Conservation (phyloP, 1,284 basidiomycete species). For the Sporisorium iseilematis-ciliati region DNA sequence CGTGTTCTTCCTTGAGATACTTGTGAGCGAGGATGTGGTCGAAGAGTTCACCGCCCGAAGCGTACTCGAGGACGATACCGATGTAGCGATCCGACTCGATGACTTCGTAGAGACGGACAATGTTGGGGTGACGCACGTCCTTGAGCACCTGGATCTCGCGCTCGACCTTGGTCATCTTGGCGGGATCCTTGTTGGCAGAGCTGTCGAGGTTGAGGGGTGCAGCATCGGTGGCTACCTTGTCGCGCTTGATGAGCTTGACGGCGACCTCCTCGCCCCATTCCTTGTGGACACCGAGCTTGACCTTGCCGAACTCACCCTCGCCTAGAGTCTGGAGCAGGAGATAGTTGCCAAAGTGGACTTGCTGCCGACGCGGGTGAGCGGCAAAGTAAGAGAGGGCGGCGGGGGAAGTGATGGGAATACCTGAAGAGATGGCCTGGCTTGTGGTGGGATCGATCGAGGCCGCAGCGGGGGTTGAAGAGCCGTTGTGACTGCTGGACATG, state of each 20-base stretch:
- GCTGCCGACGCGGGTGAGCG: conserved; percentile 67
- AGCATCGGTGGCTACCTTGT: conserved; percentile 84
- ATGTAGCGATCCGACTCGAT: conserved; percentile 99
- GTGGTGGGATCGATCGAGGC: conserved; percentile 50
- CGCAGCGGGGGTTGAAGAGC: conserved; percentile 7
- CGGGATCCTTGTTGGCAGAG: conserved; percentile 64
- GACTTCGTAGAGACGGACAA: conserved; percentile 97
- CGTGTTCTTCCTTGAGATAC: conserved; percentile 94
- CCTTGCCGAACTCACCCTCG: conserved; percentile 99
- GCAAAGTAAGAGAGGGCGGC: conserved; percentile 68
- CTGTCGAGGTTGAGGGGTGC: conserved; percentile 49
- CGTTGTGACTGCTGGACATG: conserved; percentile 42
- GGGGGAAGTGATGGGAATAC: conserved; percentile 67
- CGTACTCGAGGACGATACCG: conserved; percentile 98
- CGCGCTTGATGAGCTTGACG: conserved; percentile 94
- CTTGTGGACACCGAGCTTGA: conserved; percentile 96
- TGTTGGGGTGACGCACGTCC: conserved; percentile 95
- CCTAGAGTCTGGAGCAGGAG: conserved; percentile 72
- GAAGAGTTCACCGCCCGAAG: conserved; percentile 94
- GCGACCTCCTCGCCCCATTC: conserved; percentile 97
- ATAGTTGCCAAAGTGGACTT: conserved; percentile 70
- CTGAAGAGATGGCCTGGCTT: conserved; percentile 56
- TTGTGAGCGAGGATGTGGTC: conserved; percentile 99
- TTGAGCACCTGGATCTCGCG: conserved; percentile 96
- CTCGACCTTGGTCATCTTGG: conserved; percentile 93